Evolutionary conservation across 371 early-diverging fungal species (phyloP).

Genomic region (Mortierella sp.): DNA sequence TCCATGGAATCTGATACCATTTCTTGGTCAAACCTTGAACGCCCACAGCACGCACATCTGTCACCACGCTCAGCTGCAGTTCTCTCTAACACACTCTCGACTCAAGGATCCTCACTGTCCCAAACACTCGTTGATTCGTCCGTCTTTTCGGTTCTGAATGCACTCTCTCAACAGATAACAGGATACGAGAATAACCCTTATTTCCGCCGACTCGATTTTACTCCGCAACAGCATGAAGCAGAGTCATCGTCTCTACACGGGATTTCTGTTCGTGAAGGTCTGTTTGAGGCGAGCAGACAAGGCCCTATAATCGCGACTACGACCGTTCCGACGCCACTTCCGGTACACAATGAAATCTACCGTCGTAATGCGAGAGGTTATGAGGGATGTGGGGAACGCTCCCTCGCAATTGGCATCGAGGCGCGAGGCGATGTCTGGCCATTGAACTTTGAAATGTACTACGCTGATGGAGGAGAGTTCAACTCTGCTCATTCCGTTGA

Average conservation of each 20-base stretch:
- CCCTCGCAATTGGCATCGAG: conserved; percentile 3
- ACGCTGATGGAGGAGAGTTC: conserved; percentile 51
- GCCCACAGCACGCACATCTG: conserved; percentile 34
- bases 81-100: conserved; percentile 15
- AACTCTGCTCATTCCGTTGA: conserved; percentile 46
- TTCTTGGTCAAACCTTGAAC: conserved; percentile 20
- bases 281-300: background rate
- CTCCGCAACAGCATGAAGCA: background rate
- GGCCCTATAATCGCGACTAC: background rate
- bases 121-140: conserved; percentile 21
- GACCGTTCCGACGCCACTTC: too few relatives aligned
- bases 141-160: conserved; percentile 9
- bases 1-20: conserved; percentile 12
- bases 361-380: background rate
- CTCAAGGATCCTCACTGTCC: conserved; percentile 9
- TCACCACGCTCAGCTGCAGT: conserved; percentile 48
- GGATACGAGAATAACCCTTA: conserved; percentile 37
- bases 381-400: conserved; percentile 18
- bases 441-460: conserved; percentile 43
- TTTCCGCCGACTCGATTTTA: conserved; percentile 22
- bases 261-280: conserved; percentile 1
- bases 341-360: background rate
- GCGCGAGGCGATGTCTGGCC: conserved; percentile 40
- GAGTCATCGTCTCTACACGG: background rate
- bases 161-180: conserved; percentile 12